These are phyloP conservation scores for Aspergillus thermomutatus DNA, from an alignment of 2,329 filamentous ascomycete genomes.

Conservation along the genomic window DNA sequence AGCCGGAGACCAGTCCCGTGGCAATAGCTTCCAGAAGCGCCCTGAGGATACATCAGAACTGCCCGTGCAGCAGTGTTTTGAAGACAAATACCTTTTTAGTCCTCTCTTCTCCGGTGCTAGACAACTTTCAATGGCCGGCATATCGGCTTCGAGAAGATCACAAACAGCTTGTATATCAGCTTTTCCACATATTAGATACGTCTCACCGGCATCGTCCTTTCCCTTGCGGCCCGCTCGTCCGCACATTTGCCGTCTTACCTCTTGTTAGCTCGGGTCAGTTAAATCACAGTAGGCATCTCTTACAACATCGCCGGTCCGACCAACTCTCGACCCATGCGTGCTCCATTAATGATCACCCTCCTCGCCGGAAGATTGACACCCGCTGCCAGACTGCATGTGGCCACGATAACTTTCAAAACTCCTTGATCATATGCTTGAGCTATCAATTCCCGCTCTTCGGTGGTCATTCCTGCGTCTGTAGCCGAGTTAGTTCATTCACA, in stretches of 20 bases:
- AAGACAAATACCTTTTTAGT: slow-evolving; percentile 55
- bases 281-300: slow-evolving; percentile 10
- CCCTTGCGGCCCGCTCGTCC: slow-evolving; percentile 74
- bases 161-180: slow-evolving; percentile 66
- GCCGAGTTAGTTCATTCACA: slow-evolving; percentile 25
- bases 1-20: slow-evolving; percentile 64
- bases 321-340: slow-evolving; percentile 71
- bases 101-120: slow-evolving; percentile 64
- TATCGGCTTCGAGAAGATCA: slow-evolving; percentile 67
- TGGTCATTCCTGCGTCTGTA: slow-evolving; percentile 55
- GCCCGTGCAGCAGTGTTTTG: background rate
- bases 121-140: slow-evolving; percentile 67
- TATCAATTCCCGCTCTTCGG: slow-evolving; percentile 70
- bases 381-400: slow-evolving; percentile 76
- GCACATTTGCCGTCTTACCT: slow-evolving; percentile 67
- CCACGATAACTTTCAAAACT: slow-evolving; percentile 66
- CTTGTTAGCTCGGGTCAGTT: slow-evolving; percentile 18
- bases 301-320: slow-evolving; percentile 74
- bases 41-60: slow-evolving; percentile 37
- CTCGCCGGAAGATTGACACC: slow-evolving; percentile 74
- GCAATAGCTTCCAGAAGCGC: slow-evolving; percentile 69
- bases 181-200: slow-evolving; percentile 69
- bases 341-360: slow-evolving; percentile 71
- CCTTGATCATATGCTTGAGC: slow-evolving; percentile 68
- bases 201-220: slow-evolving; percentile 74